These are phyloP conservation scores for Multifurca ochricompacta DNA, from an alignment of 768 basidiomycete species.

Conservation along the genomic window DNA sequence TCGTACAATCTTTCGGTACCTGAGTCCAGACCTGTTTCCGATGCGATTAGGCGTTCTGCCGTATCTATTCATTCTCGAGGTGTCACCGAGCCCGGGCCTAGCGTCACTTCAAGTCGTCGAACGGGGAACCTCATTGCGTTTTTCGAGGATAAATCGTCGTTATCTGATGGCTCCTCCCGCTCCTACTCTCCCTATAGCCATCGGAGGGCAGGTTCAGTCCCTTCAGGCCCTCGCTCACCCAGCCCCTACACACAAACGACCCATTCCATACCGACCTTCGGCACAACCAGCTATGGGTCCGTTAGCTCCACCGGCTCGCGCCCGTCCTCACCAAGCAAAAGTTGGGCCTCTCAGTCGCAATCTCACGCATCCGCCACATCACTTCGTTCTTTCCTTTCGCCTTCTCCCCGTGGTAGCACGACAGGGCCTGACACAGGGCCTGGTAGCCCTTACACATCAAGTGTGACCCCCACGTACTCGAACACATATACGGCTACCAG, in stretches of 20 bases:
- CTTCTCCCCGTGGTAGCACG: constrained; percentile 32
- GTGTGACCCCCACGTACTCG: constrained; percentile 26
- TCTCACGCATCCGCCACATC: constrained; percentile 19
- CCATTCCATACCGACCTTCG: constrained; percentile 36
- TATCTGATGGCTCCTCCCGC: constrained; percentile 27
- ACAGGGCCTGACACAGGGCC: constrained; percentile 28
- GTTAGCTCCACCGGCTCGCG: constrained; percentile 35
- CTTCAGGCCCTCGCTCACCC: constrained; percentile 32
- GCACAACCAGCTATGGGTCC: constrained; percentile 31
- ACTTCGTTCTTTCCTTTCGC: constrained; percentile 39
- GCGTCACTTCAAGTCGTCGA: constrained; percentile 41
- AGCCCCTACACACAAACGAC: constrained; percentile 32
- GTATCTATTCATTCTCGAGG: constrained; percentile 42
- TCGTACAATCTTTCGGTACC: constrained; percentile 30
- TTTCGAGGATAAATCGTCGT: constrained; percentile 52
- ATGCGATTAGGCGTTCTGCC: constrained; percentile 39
- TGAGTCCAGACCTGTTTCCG: constrained; percentile 29
- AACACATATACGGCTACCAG: constrained; percentile 32
- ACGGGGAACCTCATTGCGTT: constrained; percentile 67
- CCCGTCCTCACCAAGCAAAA: constrained; percentile 43
- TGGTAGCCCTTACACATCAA: constrained; percentile 27
- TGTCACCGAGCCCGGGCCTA: constrained; percentile 44
- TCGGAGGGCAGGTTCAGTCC: constrained; percentile 43
- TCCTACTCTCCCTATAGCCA: constrained; percentile 34
- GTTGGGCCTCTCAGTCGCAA: constrained; percentile 29